Conservation (phyloP, 1,284 basidiomycete species). For the Veloporphyrellus conicus region DNA sequence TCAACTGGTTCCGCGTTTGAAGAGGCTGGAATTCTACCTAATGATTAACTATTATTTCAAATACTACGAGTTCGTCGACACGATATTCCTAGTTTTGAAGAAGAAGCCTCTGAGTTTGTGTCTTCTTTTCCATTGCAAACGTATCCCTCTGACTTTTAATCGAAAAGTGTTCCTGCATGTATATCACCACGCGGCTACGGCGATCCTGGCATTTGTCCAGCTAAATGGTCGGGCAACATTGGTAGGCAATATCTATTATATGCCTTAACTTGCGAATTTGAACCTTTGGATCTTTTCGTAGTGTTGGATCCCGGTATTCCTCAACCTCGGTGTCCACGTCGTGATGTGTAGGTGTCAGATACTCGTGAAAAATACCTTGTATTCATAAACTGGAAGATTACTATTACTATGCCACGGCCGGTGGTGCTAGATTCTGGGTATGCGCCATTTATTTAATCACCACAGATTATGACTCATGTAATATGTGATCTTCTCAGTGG, state of each 20-base stretch:
- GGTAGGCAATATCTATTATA: constrained; percentile 40
- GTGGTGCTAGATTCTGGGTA: constrained; percentile 90
- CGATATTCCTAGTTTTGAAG: constrained; percentile 93
- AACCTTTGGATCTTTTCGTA: not conserved
- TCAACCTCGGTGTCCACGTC: constrained; percentile 92
- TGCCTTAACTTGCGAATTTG: not conserved
- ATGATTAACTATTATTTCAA: constrained; percentile 97
- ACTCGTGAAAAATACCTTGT: constrained; percentile 1
- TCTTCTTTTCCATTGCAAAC: not conserved
- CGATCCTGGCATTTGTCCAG: constrained; percentile 88
- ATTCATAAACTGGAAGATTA: constrained; percentile 59
- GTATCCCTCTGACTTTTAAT: not conserved
- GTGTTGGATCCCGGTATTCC: constrained; percentile 75
- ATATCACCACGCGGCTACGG: constrained; percentile 96
- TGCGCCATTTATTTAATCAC: constrained; percentile 10
- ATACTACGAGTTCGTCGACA: constrained; percentile 88
- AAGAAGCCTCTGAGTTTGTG: constrained; percentile 87
- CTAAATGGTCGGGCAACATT: constrained; percentile 85
- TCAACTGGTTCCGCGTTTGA: not conserved
- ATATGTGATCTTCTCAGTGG: constrained; percentile 53
- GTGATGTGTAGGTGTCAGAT: constrained; percentile 77
- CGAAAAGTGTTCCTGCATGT: constrained; percentile 86
- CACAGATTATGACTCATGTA: not conserved
- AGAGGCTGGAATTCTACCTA: constrained; percentile 86
- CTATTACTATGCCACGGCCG: constrained; percentile 92